Evolutionary conservation across 257 asterid species (phyloP).

Genomic region (Parsonsia alboflavescens): DNA sequence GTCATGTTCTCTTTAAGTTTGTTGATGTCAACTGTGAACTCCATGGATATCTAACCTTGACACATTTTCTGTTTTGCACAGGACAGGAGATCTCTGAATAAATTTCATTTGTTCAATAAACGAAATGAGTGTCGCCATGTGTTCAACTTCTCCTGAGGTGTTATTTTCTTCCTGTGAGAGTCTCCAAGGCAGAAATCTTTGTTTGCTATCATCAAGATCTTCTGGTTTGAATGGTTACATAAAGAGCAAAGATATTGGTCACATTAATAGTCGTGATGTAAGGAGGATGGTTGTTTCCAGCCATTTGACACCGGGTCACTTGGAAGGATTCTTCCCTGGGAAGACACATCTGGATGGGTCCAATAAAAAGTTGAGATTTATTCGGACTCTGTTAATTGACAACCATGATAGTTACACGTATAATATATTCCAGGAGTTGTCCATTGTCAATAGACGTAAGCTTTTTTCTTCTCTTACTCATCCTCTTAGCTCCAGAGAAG

Average conservation of each 20-base stretch:
- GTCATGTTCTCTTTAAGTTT: neutral
- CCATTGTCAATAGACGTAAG: constrained; percentile 85
- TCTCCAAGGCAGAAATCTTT: constrained; percentile 29
- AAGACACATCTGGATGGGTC: constrained; percentile 44
- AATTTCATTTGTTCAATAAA: constrained; percentile 9
- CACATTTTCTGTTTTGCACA: constrained; percentile 17
- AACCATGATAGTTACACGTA: constrained; percentile 97
- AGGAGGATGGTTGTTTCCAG: constrained; percentile 45
- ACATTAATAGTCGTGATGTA: constrained; percentile 20
- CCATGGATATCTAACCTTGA: constrained; percentile 9
- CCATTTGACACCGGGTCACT: constrained; percentile 53
- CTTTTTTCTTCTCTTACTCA: constrained; percentile 15
- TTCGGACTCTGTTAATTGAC: constrained; percentile 82
- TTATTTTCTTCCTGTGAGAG: constrained; percentile 43
- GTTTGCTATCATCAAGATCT: constrained; percentile 34
- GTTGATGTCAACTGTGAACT: neutral
- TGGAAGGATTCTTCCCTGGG: constrained; percentile 52
- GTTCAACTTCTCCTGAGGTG: constrained; percentile 52
- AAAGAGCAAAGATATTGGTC: constrained; percentile 26
- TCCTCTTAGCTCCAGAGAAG: neutral
- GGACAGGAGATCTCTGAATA: constrained; percentile 6
- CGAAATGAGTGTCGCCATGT: constrained; percentile 41
- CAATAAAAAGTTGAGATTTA: constrained; percentile 41
- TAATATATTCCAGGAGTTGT: constrained; percentile 87
- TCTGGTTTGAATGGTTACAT: constrained; percentile 32